Conservation (phyloP, 768 basidiomycete genomes). For the Serendipita sp. region DNA sequence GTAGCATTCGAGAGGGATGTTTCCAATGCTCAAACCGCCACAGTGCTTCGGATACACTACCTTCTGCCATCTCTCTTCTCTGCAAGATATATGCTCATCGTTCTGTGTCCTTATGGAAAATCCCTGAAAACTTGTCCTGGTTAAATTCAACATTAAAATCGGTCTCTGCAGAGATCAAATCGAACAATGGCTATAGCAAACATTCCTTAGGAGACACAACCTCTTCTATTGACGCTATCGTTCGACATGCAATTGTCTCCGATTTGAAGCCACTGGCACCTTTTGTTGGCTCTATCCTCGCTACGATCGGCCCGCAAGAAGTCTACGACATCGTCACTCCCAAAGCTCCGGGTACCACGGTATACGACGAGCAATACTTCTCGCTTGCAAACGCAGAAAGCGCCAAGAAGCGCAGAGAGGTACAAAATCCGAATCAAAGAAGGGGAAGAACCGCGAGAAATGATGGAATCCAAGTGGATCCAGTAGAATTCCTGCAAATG, state of each 20-base stretch:
- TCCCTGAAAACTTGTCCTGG: conserved; percentile 45
- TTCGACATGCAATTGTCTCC: conserved; percentile 64
- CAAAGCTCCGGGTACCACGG: conserved; percentile 29
- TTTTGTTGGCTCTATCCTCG: conserved; percentile 48
- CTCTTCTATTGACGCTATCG: conserved; percentile 35
- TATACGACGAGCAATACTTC: conserved; percentile 68
- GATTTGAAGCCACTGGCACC: conserved; percentile 32
- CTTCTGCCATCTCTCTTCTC: conserved; percentile 37
- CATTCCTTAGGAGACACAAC: conserved; percentile 16
- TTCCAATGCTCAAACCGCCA: neutral
- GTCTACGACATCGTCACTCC: conserved; percentile 86
- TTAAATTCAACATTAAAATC: conserved; percentile 39
- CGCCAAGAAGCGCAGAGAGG: conserved; percentile 16
- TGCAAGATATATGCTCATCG: conserved; percentile 79
- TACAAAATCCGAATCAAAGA: conserved; percentile 22
- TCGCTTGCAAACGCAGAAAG: conserved; percentile 34
- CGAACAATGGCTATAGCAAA: conserved; percentile 18
- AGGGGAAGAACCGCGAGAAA: conserved; percentile 32
- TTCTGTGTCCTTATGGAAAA: conserved; percentile 69
- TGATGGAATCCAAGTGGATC: conserved; percentile 27
- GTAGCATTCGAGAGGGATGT: neutral
- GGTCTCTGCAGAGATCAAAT: conserved; percentile 19
- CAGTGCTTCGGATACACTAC: conserved; percentile 14
- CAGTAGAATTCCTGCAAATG: conserved; percentile 30
- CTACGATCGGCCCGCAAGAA: conserved; percentile 46